Percentiles rank a stretch among this genome's conserved stretches.
Conservation (phyloP, 1,284 basidiomycete species). For the Microbotryum intermedium region DNA sequence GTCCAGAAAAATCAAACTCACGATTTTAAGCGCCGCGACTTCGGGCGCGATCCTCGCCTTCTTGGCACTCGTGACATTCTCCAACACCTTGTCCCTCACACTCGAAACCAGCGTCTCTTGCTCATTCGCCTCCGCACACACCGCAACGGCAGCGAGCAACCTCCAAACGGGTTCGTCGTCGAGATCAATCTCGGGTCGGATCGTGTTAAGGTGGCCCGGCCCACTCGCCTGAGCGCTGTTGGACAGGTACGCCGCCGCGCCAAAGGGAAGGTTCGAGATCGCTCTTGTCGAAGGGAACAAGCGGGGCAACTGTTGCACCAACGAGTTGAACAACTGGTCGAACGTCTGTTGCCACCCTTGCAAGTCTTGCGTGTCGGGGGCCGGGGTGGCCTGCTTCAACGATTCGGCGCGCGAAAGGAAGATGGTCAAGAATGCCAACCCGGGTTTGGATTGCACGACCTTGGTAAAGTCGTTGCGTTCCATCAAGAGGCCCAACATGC, state of each 20-base stretch:
- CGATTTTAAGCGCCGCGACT: slow-evolving; percentile 27
- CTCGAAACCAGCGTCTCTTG: slow-evolving; percentile 72
- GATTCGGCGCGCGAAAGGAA: slow-evolving; percentile 86
- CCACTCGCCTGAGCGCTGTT: slow-evolving; percentile 12
- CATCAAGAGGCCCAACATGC: slow-evolving; percentile 73
- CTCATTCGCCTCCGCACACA: slow-evolving; percentile 75
- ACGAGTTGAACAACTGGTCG: slow-evolving; percentile 68
- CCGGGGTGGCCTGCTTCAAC: slow-evolving; percentile 56
- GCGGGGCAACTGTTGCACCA: slow-evolving; percentile 62
- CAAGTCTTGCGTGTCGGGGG: slow-evolving; percentile 47
- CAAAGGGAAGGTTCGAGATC: slow-evolving; percentile 48
- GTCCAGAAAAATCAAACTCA: slow-evolving; percentile 2
- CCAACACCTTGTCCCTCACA: slow-evolving; percentile 83
- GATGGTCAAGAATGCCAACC: slow-evolving; percentile 81
- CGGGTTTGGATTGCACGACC: slow-evolving; percentile 72
- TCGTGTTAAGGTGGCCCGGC: slow-evolving; percentile 16
- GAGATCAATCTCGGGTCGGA: slow-evolving; percentile 49
- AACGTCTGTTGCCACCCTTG: slow-evolving; percentile 80
- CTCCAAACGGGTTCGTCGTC: slow-evolving; percentile 89
- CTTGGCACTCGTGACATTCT: slow-evolving; percentile 68
- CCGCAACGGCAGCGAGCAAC: slow-evolving; percentile 77
- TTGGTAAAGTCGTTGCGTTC: slow-evolving; percentile 68
- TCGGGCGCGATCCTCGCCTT: slow-evolving; percentile 53
- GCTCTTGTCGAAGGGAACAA: slow-evolving; percentile 88
- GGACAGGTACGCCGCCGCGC: slow-evolving; percentile 42